Conservation (phyloP, 345 rosid species). For the Litchi chinensis region DNA sequence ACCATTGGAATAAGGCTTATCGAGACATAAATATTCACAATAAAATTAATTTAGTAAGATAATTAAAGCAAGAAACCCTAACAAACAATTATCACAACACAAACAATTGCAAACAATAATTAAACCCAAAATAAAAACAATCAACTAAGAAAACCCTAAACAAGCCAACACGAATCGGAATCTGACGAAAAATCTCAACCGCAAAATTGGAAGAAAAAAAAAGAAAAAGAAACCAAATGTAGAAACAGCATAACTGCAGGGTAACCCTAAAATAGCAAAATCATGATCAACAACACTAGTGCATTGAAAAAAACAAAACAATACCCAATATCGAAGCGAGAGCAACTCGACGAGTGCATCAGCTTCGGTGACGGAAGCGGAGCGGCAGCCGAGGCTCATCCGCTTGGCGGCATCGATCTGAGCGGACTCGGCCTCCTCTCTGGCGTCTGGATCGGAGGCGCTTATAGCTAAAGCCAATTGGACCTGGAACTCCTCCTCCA, state of each 20-base stretch:
- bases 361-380: conserved; percentile 47
- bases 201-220: background rate
- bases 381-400: conserved; percentile 78
- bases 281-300: background rate
- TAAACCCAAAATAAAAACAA: background rate
- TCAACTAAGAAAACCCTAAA: background rate
- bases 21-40: background rate
- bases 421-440: conserved; percentile 77
- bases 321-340: conserved; percentile 88
- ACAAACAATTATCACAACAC: background rate
- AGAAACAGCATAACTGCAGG: background rate
- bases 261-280: background rate
- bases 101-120: background rate
- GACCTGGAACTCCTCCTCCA: conserved; percentile 96
- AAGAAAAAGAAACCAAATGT: background rate
- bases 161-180: background rate
- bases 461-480: conserved; percentile 95
- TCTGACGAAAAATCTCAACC: background rate
- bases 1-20: background rate
- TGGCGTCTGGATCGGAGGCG: conserved; percentile 75
- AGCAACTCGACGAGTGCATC: conserved; percentile 65
- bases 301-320: conserved; percentile 16
- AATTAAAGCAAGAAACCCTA: background rate
- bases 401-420: conserved; percentile 96
- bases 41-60: background rate